Percentiles rank a stretch among this genome's conserved stretches.
phyloP scores from a whole-genome alignment of 2,329 filamentous ascomycete species.

The Paracamarosporium sp. region DNA sequence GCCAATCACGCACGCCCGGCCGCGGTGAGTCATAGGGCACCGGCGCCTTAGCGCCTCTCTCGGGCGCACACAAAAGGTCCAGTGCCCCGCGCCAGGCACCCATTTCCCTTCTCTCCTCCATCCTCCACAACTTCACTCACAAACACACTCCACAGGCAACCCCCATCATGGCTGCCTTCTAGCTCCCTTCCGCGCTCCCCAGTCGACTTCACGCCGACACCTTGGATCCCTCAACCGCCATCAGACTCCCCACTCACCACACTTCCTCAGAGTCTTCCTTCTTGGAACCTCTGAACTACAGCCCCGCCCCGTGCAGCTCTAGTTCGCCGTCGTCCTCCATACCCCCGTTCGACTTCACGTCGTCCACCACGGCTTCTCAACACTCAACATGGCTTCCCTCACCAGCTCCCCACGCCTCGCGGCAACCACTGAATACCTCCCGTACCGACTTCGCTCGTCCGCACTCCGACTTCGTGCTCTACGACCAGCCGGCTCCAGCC shows the following conservation, averaged over 20 bases:
- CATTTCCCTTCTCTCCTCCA: constrained; percentile 29
- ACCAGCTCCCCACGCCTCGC: constrained; percentile 59
- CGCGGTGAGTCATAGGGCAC: constrained; percentile 10
- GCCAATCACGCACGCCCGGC: not conserved
- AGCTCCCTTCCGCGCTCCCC: constrained; percentile 30
- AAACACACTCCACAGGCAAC: constrained; percentile 37
- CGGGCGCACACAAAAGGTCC: constrained; percentile 20
- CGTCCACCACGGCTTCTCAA: constrained; percentile 82
- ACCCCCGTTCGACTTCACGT: constrained; percentile 70
- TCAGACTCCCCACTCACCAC: constrained; percentile 32
- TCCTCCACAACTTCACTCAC: constrained; percentile 20
- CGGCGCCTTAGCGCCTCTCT: not conserved
- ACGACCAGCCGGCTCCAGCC: constrained; percentile 59
- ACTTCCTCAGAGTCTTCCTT: constrained; percentile 49
- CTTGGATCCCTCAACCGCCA: constrained; percentile 35
- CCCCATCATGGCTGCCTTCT: constrained; percentile 49
- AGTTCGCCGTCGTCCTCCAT: constrained; percentile 64
- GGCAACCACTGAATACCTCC: constrained; percentile 56
- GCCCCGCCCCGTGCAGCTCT: constrained; percentile 67
- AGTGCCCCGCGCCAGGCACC: constrained; percentile 37
- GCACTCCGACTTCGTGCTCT: constrained; percentile 81
- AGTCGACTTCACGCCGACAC: constrained; percentile 38
- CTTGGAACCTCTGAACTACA: constrained; percentile 67
- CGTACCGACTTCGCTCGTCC: constrained; percentile 54
- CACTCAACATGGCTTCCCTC: constrained; percentile 80